These are phyloP conservation scores for Prunus davidiana DNA, from an alignment of 306 rosid genomes.

Conservation along the genomic window DNA sequence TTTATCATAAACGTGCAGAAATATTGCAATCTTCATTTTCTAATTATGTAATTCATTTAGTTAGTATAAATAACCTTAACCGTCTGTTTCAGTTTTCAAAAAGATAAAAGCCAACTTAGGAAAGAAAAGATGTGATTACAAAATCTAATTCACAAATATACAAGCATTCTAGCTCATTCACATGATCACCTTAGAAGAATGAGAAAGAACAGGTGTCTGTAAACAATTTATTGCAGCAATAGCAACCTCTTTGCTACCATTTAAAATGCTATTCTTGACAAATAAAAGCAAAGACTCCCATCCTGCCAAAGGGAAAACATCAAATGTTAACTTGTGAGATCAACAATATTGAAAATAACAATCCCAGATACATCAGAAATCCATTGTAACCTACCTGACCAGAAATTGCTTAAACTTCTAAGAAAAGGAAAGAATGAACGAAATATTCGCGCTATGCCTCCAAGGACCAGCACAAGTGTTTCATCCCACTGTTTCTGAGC, in stretches of 20 bases:
- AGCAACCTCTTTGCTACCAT: constrained; percentile 94
- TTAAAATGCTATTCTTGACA: constrained; percentile 73
- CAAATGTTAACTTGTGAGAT: constrained; percentile 10
- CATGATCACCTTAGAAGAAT: constrained; percentile 72
- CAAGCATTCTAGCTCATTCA: constrained; percentile 10
- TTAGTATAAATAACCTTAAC: background rate
- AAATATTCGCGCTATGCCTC: constrained; percentile 87
- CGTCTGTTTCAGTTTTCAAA: background rate
- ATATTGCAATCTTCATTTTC: background rate
- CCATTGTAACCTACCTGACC: constrained; percentile 67
- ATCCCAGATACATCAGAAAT: constrained; percentile 20
- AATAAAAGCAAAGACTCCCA: constrained; percentile 90
- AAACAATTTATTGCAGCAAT: constrained; percentile 91
- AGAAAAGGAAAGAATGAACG: constrained; percentile 88
- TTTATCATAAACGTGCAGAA: background rate
- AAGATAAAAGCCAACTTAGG: background rate
- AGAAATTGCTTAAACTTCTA: constrained; percentile 68
- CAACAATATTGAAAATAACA: constrained; percentile 20
- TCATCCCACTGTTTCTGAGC: constrained; percentile 99
- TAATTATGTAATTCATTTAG: background rate
- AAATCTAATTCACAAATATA: background rate
- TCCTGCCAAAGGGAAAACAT: constrained; percentile 49
- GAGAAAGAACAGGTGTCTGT: constrained; percentile 82
- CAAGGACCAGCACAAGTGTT: constrained; percentile 86
- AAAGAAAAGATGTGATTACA: background rate